These are phyloP conservation scores for Leishmania tarentolae DNA, from an alignment of 208 protist species.

Conservation along the genomic window DNA sequence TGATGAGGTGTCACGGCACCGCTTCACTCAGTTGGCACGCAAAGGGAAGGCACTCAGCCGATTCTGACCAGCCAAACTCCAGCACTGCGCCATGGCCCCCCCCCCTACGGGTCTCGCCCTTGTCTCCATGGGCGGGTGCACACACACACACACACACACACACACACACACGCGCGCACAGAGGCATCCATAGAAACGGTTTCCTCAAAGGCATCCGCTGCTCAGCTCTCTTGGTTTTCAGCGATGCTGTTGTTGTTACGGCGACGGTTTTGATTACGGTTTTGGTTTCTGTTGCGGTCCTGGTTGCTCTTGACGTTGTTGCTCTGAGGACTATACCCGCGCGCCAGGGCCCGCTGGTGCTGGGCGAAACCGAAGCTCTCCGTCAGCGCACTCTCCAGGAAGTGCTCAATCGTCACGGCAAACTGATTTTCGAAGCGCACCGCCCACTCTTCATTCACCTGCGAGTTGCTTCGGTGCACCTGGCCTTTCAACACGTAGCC, in stretches of 20 bases:
- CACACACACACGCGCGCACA: neutral
- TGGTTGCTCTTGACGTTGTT: neutral
- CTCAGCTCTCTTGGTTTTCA: slow-evolving; percentile 11
- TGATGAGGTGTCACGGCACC: neutral
- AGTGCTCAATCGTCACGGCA: slow-evolving; percentile 82
- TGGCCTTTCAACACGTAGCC: slow-evolving; percentile 75
- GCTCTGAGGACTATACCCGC: slow-evolving; percentile 26
- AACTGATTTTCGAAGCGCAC: slow-evolving; percentile 86
- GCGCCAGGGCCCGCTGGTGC: slow-evolving; percentile 35
- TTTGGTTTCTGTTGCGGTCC: slow-evolving; percentile 2
- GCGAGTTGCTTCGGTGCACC: slow-evolving; percentile 60
- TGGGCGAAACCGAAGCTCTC: slow-evolving; percentile 87
- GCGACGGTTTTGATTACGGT: slow-evolving; percentile 1
- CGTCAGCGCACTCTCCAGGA: slow-evolving; percentile 74
- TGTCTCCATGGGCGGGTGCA: neutral
- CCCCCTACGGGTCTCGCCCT: neutral
- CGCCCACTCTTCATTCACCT: slow-evolving; percentile 74
- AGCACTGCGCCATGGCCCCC: neutral
- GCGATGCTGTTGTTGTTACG: slow-evolving; percentile 10
- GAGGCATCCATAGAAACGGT: neutral
- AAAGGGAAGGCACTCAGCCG: neutral
- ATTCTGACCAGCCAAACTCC: neutral
- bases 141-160: neutral
- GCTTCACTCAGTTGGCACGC: neutral
- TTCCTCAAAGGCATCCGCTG: neutral